Base-by-base conservation (phyloP, 805 yeast species). In the Deakozyma indianensis region DNA sequence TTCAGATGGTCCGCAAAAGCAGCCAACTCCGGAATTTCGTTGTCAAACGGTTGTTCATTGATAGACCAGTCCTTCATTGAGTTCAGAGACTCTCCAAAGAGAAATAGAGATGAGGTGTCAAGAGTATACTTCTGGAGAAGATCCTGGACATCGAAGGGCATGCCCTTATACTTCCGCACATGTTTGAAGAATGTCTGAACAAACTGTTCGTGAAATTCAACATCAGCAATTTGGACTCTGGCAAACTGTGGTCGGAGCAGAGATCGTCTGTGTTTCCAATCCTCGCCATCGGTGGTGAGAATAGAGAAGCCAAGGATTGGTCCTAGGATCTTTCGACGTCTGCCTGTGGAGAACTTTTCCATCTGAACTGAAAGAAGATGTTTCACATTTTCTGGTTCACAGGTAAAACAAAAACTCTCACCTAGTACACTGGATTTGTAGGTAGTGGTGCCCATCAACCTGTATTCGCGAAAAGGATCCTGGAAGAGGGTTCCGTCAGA, bases 241-340 rank as follows among this genome's bases (percentile, higher is more conserved):
- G 38, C 45, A 60, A 32, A 61, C 49, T 58, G 56, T 4, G 65
- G 65, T 27, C 65, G 51, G 42, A 61, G 51, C 51, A 61, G 42
- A 3, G 61, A 51, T 11, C 65, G 50, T 18, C 62, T 54, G 38
- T 57, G 61, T 41, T 54, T 51, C 66, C 66, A 61, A 28, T 56
- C 57, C 22, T 51, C 53, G n/a, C 63, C 62, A 23, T 59, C 60
- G n/a, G 54, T 50, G 3, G 62, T 58, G 51, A 61, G 61, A 42
- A 61, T 61, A 11, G 65, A 64, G 29, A 56, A 50, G 2, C 64
- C 64, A 11, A 61, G 50, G 22, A 61, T 35, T 5, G 63, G 62
- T 22, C 23, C 42, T 22, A 61, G 51, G 41, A 52, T 53, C 11
- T 41, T 43, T 35, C 52, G 46, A 11, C 65, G 50, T 4, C 25